Conservation (phyloP, 148 eudicot species). For the Vaccinium myrtillus region DNA sequence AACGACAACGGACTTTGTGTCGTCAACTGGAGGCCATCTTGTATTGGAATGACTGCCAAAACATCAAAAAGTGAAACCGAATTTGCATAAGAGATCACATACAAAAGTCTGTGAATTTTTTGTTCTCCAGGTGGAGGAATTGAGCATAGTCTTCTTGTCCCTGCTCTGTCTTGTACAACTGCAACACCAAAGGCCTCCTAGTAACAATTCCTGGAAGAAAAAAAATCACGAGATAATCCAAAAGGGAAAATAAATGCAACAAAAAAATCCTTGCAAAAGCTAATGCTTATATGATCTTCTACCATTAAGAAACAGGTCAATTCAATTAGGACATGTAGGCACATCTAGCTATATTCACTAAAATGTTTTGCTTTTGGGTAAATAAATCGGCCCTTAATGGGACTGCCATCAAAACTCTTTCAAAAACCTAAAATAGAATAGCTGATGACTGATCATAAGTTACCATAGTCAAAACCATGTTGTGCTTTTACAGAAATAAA, state of each 20-base stretch:
- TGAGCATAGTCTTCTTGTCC: constrained; percentile 62
- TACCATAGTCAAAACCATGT: no score
- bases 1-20: not conserved
- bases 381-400: not conserved
- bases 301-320: not conserved
- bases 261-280: not conserved
- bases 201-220: constrained; percentile 59
- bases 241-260: not conserved
- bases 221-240: constrained; percentile 3
- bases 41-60: not conserved
- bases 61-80: not conserved
- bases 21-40: not conserved
- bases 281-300: not conserved
- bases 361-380: not conserved
- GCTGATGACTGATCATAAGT: not conserved
- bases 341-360: not conserved
- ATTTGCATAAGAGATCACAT: constrained; percentile 17
- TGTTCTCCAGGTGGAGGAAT: constrained; percentile 56
- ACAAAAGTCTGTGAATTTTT: constrained; percentile 56
- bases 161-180: constrained; percentile 49
- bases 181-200: constrained; percentile 68
- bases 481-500: not conserved
- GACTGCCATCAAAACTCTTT: not conserved
- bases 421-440: not conserved
- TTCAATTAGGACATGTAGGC: not conserved